Evolutionary conservation across 495 filamentous ascomycete genomes (phyloP).

Genomic region (Glarea lozoyensis): DNA sequence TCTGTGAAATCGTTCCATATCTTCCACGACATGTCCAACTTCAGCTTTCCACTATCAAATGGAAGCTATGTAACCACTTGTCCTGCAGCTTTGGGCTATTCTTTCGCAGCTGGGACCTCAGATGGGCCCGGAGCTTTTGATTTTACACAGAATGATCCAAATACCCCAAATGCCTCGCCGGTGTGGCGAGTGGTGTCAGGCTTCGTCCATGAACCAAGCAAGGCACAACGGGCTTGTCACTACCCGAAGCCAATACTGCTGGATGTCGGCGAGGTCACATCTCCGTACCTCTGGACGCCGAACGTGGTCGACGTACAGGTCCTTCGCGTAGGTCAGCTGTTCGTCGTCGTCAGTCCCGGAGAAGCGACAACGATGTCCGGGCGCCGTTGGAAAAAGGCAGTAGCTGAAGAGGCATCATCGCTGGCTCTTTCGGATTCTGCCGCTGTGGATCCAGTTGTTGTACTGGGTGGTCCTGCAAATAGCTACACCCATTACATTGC

Average conservation of each 20-base stretch:
- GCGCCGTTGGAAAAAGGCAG: slow-evolving; percentile 79
- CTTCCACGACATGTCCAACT: slow-evolving; percentile 67
- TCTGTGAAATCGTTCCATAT: slow-evolving; percentile 66
- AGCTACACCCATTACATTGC: slow-evolving; percentile 94
- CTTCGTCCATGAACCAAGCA: slow-evolving; percentile 60
- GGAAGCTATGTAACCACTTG: slow-evolving; percentile 67
- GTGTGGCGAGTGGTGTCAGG: slow-evolving; percentile 72
- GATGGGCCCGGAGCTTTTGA: slow-evolving; percentile 92
- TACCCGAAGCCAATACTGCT: slow-evolving; percentile 79
- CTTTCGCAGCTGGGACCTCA: slow-evolving; percentile 89
- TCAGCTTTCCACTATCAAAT: slow-evolving; percentile 66
- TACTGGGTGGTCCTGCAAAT: slow-evolving; percentile 91
- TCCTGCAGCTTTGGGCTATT: slow-evolving; percentile 86
- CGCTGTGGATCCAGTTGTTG: slow-evolving; percentile 52
- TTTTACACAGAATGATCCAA: slow-evolving; percentile 79
- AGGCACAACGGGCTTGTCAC: slow-evolving; percentile 72
- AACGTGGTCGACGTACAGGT: slow-evolving; percentile 92
- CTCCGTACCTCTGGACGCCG: slow-evolving; percentile 83
- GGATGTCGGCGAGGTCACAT: slow-evolving; percentile 72
- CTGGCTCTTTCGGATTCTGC: slow-evolving; percentile 32
- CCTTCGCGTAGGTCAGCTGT: slow-evolving; percentile 77
- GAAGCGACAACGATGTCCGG: slow-evolving; percentile 96
- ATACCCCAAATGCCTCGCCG: slow-evolving; percentile 66
- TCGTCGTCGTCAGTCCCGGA: slow-evolving; percentile 81
- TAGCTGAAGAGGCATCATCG: slow-evolving; percentile 42